Evolutionary conservation across 2,329 filamentous ascomycete species (phyloP).

Genomic region (Trichophyton equinum): DNA sequence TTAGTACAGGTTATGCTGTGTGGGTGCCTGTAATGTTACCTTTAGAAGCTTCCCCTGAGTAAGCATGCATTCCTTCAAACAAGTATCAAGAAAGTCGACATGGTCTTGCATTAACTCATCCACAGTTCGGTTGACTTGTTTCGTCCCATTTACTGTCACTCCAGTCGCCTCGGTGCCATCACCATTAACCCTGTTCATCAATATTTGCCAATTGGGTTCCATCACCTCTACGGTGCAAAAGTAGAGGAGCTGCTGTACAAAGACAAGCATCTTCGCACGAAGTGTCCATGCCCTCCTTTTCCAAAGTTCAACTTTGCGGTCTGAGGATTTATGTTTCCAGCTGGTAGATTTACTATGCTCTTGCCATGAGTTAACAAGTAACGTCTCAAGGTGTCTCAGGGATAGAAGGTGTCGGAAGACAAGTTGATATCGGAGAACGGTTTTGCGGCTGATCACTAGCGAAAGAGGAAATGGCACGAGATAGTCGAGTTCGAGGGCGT

Average conservation of each 20-base stretch:
- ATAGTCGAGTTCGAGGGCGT: conserved; percentile 88
- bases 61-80: conserved; percentile 96
- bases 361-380: conserved; percentile 79
- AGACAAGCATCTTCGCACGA: conserved; percentile 86
- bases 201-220: conserved; percentile 88
- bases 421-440: conserved; percentile 90
- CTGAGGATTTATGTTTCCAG: conserved; percentile 71
- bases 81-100: conserved; percentile 94
- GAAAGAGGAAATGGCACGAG: conserved; percentile 89
- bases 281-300: conserved; percentile 87
- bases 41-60: conserved; percentile 90
- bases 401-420: conserved; percentile 90
- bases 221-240: conserved; percentile 97
- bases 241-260: conserved; percentile 91
- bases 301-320: conserved; percentile 70
- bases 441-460: conserved; percentile 89
- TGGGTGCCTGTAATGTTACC: conserved; percentile 39
- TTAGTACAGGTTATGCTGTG: background rate
- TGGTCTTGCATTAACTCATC: conserved; percentile 99
- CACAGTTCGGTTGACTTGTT: conserved; percentile 60
- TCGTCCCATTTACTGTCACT: conserved; percentile 28
- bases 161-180: conserved; percentile 35
- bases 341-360: conserved; percentile 68
- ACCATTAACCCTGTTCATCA: conserved; percentile 72
- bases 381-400: conserved; percentile 74